Conservation (phyloP, 805 yeast genomes). For the Saturnispora halmiae region DNA sequence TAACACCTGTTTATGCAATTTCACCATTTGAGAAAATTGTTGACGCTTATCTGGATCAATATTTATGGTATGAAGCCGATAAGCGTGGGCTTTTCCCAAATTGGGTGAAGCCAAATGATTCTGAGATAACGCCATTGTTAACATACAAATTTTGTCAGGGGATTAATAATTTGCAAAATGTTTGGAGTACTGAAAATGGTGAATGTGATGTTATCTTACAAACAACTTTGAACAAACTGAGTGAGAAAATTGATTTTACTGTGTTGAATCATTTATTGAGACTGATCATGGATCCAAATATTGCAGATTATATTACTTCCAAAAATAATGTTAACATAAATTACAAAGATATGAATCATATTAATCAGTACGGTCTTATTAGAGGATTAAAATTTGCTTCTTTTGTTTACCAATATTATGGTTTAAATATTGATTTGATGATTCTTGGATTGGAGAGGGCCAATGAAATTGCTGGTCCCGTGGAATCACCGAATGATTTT, state of each 20-base stretch:
- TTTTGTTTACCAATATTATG: constrained; percentile 84
- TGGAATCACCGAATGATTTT: constrained; percentile 65
- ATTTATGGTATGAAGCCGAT: constrained; percentile 92
- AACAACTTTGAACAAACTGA: constrained; percentile 55
- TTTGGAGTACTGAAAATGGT: constrained; percentile 74
- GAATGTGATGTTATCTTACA: constrained; percentile 81
- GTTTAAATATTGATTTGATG: constrained; percentile 71
- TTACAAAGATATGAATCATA: constrained; percentile 92
- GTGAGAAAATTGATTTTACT: constrained; percentile 85
- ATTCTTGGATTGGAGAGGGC: constrained; percentile 85
- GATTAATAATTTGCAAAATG: constrained; percentile 61
- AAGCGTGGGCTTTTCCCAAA: constrained; percentile 80
- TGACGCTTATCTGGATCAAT: constrained; percentile 93
- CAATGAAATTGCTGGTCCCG: constrained; percentile 72
- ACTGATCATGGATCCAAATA: constrained; percentile 74
- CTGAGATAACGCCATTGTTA: constrained; percentile 84
- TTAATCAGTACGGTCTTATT: constrained; percentile 78
- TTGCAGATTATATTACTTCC: constrained; percentile 91
- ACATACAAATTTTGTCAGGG: constrained; percentile 95
- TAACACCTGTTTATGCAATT: constrained; percentile 77
- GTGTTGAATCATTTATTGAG: constrained; percentile 72
- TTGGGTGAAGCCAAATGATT: constrained; percentile 93
- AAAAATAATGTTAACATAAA: constrained; percentile 76
- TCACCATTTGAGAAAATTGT: constrained; percentile 93
- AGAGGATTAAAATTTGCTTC: constrained; percentile 88